Conservation (phyloP, 345 rosid species). For the Pugionium cornutum region DNA sequence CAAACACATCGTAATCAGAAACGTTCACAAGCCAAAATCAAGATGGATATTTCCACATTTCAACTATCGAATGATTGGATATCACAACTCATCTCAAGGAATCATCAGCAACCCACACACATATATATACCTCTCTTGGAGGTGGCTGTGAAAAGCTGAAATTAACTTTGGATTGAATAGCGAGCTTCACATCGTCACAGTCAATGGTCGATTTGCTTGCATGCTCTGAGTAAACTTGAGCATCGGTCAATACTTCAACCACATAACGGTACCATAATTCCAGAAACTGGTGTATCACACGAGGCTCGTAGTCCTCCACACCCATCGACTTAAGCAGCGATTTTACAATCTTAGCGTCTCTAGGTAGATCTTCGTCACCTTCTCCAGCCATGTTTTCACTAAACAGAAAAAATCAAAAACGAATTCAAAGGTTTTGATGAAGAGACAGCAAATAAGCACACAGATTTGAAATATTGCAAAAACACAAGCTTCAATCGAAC, state of each 20-base stretch:
- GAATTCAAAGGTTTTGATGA: neutral
- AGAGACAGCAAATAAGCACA: neutral
- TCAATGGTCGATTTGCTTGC: conserved; percentile 80
- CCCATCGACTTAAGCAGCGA: conserved; percentile 89
- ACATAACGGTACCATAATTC: conserved; percentile 93
- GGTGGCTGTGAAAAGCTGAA: conserved; percentile 96
- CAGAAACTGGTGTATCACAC: conserved; percentile 77
- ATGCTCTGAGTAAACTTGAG: conserved; percentile 90
- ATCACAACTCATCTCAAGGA: neutral
- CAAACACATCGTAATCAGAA: neutral
- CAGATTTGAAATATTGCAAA: conserved; percentile 2
- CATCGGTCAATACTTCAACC: conserved; percentile 76
- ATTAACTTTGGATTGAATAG: conserved; percentile 85
- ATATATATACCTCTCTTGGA: conserved; percentile 69
- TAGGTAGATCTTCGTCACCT: conserved; percentile 65
- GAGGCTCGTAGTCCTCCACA: conserved; percentile 89
- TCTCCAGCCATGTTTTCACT: conserved; percentile 53
- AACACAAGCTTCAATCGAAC: conserved; percentile 1
- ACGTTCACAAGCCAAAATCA: neutral
- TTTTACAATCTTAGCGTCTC: conserved; percentile 85
- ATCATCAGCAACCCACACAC: neutral
- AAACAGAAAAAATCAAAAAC: neutral
- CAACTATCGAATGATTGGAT: neutral
- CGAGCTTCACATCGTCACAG: conserved; percentile 84
- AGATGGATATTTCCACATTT: neutral